These are phyloP conservation scores for Blastosporella zonata DNA, from an alignment of 1,284 basidiomycete species.

Conservation along the genomic window DNA sequence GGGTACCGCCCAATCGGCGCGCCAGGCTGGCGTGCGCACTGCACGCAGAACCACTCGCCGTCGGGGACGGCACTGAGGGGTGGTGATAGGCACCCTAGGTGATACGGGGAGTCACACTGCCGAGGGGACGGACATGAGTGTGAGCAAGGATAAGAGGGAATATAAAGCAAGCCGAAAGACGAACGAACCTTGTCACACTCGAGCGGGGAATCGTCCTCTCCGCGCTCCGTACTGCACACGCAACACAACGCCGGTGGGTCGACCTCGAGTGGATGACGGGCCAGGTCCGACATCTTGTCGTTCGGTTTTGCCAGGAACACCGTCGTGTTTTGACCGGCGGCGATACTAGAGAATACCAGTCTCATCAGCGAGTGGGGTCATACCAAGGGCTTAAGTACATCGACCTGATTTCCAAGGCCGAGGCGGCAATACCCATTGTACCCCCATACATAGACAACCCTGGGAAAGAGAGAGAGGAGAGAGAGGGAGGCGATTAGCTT, in stretches of 20 bases:
- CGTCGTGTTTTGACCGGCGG: constrained; percentile 83
- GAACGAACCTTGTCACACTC: constrained; percentile 86
- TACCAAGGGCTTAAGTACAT: constrained; percentile 72
- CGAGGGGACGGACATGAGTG: constrained; percentile 3
- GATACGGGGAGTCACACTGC: constrained; percentile 89
- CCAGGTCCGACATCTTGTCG: constrained; percentile 68
- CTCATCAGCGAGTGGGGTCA: not conserved
- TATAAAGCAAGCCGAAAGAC: constrained; percentile 5
- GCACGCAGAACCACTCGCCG: constrained; percentile 91
- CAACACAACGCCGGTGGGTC: constrained; percentile 71
- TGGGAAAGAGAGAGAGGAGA: constrained; percentile 25
- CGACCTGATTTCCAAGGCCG: constrained; percentile 82
- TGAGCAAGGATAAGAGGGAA: not conserved
- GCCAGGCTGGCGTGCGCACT: constrained; percentile 50
- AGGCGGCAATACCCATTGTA: constrained; percentile 81
- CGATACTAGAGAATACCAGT: constrained; percentile 50
- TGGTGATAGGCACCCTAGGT: constrained; percentile 78
- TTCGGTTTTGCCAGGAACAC: constrained; percentile 75
- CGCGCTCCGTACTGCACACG: constrained; percentile 66
- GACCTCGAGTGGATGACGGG: constrained; percentile 71
- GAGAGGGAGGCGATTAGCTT: too few species aligned
- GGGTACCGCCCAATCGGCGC: constrained; percentile 39
- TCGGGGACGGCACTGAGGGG: constrained; percentile 78
- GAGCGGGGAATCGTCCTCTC: constrained; percentile 64
- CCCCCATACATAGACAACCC: constrained; percentile 84